Percentiles rank a stretch among this genome's conserved stretches.
phyloP scores from a whole-genome alignment of 176 grass and related monocot species.

The Oryza glaberrima region DNA sequence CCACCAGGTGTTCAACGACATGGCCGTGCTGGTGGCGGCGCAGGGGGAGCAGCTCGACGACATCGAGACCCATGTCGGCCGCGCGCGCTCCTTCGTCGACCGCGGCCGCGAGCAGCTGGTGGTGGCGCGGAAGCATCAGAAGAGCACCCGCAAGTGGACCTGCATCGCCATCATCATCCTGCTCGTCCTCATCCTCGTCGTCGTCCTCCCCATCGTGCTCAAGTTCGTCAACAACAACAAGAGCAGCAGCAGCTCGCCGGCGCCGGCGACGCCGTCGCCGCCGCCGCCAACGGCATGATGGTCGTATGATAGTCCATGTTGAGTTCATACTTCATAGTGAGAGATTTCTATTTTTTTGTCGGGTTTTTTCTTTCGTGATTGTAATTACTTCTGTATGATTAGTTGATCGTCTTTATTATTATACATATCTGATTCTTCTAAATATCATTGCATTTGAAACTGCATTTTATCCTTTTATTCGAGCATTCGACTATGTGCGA shows the following conservation, averaged over 20 bases:
- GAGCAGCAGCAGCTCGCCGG: not conserved
- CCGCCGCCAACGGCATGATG: not conserved
- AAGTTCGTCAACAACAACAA: slow-evolving; percentile 23
- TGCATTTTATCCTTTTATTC: not conserved
- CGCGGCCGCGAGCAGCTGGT: slow-evolving; percentile 66
- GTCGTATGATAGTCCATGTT: not conserved
- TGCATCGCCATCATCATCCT: slow-evolving; percentile 64
- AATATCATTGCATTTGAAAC: not conserved
- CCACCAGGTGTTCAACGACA: slow-evolving; percentile 98
- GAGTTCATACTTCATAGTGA: not conserved
- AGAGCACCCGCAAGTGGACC: slow-evolving; percentile 72
- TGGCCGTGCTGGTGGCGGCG: slow-evolving; percentile 79
- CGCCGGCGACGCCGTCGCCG: too few relatives aligned
- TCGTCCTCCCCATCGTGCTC: slow-evolving; percentile 71
- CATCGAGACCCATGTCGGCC: slow-evolving; percentile 81
- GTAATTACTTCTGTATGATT: slow-evolving; percentile 8
- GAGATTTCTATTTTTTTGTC: not conserved
- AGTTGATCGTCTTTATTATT: slow-evolving; percentile 9
- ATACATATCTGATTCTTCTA: not conserved
- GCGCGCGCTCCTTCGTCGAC: slow-evolving; percentile 68
- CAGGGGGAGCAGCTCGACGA: slow-evolving; percentile 95
- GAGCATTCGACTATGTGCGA: too few relatives aligned
- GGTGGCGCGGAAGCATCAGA: slow-evolving; percentile 76
- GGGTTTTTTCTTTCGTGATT: not conserved
- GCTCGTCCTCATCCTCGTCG: slow-evolving; percentile 57